These are phyloP conservation scores for Cystofilobasidium capitatum DNA, from an alignment of 768 basidiomycete genomes.

Conservation along the genomic window DNA sequence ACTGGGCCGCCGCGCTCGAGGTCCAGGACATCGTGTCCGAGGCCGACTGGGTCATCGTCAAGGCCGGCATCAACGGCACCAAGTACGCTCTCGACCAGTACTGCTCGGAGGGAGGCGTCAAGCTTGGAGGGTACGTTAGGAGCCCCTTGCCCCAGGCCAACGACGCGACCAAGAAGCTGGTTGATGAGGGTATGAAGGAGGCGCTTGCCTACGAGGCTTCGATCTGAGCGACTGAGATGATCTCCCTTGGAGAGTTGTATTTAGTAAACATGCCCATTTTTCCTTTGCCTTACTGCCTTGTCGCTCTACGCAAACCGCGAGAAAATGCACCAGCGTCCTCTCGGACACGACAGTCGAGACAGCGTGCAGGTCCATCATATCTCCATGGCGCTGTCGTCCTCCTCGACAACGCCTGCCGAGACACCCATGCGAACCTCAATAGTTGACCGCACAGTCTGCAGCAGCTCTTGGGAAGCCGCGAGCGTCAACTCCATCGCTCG, in stretches of 20 bases:
- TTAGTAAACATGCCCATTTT: no score
- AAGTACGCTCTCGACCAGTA: slow-evolving; percentile 40
- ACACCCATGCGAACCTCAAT: slow-evolving; percentile 5
- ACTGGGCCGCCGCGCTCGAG: slow-evolving; percentile 36
- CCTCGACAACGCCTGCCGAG: background rate
- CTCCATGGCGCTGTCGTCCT: slow-evolving; percentile 12
- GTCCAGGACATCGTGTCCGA: slow-evolving; percentile 39
- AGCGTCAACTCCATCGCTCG: slow-evolving; percentile 9
- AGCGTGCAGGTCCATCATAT: slow-evolving; percentile 1
- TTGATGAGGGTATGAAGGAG: slow-evolving; percentile 37
- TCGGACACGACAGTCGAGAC: background rate
- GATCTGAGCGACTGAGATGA: background rate
- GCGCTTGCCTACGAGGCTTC: slow-evolving; percentile 36
- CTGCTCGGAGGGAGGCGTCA: slow-evolving; percentile 31
- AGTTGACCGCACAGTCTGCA: slow-evolving; percentile 1
- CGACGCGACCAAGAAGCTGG: slow-evolving; percentile 36
- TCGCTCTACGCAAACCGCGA: no score
- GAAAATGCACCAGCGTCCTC: no score
- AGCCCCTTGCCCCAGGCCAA: slow-evolving; percentile 36
- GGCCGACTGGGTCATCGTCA: slow-evolving; percentile 41
- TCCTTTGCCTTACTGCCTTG: no score
- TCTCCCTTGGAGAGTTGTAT: no score
- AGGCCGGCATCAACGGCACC: slow-evolving; percentile 31
- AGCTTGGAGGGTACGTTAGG: slow-evolving; percentile 35
- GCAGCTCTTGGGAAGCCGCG: slow-evolving; percentile 1